A percentile compares a stretch with the other conserved stretches of the same genome.
phyloP scores from a whole-genome alignment of 2,329 filamentous ascomycete species.

The Coniella vitis region DNA sequence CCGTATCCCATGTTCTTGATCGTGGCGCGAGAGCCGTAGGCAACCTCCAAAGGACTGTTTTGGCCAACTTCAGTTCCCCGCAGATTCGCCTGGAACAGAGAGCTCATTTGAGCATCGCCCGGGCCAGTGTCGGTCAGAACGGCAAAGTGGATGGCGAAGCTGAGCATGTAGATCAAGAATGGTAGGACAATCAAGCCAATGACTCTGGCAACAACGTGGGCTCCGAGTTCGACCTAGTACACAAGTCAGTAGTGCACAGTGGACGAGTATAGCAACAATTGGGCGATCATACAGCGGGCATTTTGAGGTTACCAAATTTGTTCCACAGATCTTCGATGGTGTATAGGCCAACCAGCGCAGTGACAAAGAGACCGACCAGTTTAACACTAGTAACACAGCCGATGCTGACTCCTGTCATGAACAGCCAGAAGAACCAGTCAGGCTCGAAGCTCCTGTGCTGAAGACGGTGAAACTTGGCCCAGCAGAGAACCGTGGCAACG shows the following conservation, averaged over 20 bases:
- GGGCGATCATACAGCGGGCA: conserved; percentile 61
- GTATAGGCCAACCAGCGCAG: conserved; percentile 89
- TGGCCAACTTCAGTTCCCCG: conserved; percentile 89
- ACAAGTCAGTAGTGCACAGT: neutral
- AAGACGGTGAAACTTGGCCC: conserved; percentile 90
- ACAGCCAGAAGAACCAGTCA: conserved; percentile 93
- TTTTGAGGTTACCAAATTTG: conserved; percentile 91
- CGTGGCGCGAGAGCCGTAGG: conserved; percentile 80
- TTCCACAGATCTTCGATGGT: conserved; percentile 96
- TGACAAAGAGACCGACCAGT: conserved; percentile 94
- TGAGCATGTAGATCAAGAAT: conserved; percentile 87
- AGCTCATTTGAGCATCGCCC: conserved; percentile 99
- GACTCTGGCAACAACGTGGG: conserved; percentile 74
- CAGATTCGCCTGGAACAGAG: conserved; percentile 95
- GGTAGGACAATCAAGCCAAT: conserved; percentile 85
- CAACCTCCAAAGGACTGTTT: conserved; percentile 88
- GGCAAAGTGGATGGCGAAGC: conserved; percentile 90
- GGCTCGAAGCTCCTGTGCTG: conserved; percentile 78
- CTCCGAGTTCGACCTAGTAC: conserved; percentile 49
- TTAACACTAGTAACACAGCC: conserved; percentile 98
- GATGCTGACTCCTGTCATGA: conserved; percentile 89
- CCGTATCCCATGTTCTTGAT: conserved; percentile 99
- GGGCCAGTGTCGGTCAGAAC: conserved; percentile 91
- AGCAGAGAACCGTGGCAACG: conserved; percentile 95
- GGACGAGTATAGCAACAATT: neutral